Base-by-base conservation (phyloP, 23 red algal species). In the Gracilariopsis chorda region DNA sequence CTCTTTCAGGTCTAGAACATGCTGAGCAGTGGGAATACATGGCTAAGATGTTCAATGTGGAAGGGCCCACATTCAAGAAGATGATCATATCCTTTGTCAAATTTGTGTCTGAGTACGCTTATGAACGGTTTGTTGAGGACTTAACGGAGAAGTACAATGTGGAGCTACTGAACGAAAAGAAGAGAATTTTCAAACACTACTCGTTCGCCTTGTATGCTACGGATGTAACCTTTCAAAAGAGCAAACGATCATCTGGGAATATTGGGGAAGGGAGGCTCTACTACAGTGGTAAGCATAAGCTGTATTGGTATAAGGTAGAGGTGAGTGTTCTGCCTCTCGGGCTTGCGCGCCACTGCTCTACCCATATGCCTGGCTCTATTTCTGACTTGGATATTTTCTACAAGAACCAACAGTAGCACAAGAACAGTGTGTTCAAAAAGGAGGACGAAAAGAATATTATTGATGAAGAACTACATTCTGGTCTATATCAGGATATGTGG, bases 291-390 rank as follows among this genome's bases (percentile, higher is more conserved):
- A 73, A 73, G 36, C 61, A 73, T 42, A 73, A 73, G 36, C 36
- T 73, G 20, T 73, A 73, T 73, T 32, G 67, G 25, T 73, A 73
- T 42, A 73, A 73, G 36, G 36, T 42, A n/a, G 67, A 73, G 36
- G 27, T 73, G 36, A 42, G 34, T 33, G 67, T 73, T n/a, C 36
- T 73, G 25, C 67, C 67, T 24, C 37, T 35, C 36, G 67, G 67
- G 37, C 36, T 73, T 20, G 67, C 67, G 67, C 37, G 37, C 45
- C 4, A 40, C 36, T 73, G 67, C 36, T 42, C 34, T 42, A 40
- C 25, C 19, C 67, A 73, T 40, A 21, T 42, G 25, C 67, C 67
- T 21, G 67, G 67, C 34, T 73, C 67, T 20, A 40, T 73, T 32
- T 73, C 67, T 35, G 9, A 73, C 20, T 73, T 73, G 23, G 4